Percentiles rank a stretch among this genome's conserved stretches.
Conservation (phyloP, 306 rosid genomes). For the Hylodesmum podocarpum region DNA sequence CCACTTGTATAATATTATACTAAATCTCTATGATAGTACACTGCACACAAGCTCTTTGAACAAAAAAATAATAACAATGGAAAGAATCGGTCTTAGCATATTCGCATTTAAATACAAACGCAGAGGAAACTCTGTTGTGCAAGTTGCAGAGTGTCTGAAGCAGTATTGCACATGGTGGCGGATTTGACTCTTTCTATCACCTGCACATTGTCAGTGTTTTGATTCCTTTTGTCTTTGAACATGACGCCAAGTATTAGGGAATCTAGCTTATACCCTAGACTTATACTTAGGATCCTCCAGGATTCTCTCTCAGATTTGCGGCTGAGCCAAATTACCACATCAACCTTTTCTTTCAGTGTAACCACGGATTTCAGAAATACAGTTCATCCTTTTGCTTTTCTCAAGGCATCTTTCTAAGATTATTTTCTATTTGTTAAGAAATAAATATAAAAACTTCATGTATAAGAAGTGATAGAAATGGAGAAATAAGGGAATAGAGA, state of each 20-base stretch:
- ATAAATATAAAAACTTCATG: too few relatives aligned
- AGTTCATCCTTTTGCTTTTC: not conserved
- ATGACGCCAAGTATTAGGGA: conserved; percentile 3
- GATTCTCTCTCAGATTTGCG: not conserved
- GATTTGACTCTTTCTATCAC: conserved; percentile 9
- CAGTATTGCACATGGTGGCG: conserved; percentile 31
- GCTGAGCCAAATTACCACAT: not conserved
- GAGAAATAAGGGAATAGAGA: too few relatives aligned
- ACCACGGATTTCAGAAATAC: not conserved
- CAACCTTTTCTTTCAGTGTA: not conserved
- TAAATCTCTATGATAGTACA: not conserved
- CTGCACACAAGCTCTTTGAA: not conserved
- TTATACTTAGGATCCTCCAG: not conserved
- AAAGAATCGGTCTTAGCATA: not conserved
- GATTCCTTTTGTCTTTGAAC: conserved; percentile 29
- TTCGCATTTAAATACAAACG: not conserved
- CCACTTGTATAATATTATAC: not conserved
- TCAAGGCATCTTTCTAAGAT: not conserved
- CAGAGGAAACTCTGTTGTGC: conserved; percentile 7
- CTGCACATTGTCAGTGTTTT: not conserved
- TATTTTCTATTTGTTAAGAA: not conserved
- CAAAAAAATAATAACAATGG: not conserved
- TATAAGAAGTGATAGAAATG: too few relatives aligned
- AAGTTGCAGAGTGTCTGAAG: not conserved
- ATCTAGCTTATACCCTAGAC: not conserved